phyloP scores from a whole-genome alignment of 192 early-diverging fungal species.

The Kappamyces sp. region DNA sequence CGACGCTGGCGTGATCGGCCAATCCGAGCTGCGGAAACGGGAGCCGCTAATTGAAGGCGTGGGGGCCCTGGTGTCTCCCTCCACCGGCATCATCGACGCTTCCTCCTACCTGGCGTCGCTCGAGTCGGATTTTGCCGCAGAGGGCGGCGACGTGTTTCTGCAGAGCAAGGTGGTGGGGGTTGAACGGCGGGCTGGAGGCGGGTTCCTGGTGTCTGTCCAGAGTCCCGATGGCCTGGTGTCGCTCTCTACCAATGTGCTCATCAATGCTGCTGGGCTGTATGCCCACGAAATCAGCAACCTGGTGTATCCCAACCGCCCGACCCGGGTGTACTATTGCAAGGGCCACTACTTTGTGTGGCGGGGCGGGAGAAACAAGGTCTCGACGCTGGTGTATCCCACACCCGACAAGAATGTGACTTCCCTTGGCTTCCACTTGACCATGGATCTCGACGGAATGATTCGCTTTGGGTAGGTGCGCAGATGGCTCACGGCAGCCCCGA shows the following conservation, averaged over 20 bases:
- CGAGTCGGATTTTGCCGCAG: conserved; percentile 20
- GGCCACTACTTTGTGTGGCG: conserved; percentile 63
- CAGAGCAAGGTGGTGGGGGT: conserved; percentile 13
- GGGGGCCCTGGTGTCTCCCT: conserved; percentile 55
- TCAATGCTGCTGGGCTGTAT: conserved; percentile 75
- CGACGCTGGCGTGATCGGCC: conserved; percentile 42
- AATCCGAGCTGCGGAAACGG: conserved; percentile 3
- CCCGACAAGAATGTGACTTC: conserved; percentile 65
- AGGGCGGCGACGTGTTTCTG: conserved; percentile 14
- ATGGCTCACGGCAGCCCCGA: conserved; percentile 40
- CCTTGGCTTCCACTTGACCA: conserved; percentile 71
- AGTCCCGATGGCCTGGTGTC: too few species aligned
- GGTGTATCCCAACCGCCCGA: conserved; percentile 16
- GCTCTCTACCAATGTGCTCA: conserved; percentile 30
- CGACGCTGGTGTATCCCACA: conserved; percentile 72
- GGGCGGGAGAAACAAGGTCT: conserved; percentile 31
- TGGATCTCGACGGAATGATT: conserved; percentile 69
- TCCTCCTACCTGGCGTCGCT: conserved; percentile 64
- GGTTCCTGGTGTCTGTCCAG: not conserved
- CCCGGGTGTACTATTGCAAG: conserved; percentile 63
- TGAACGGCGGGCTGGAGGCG: not conserved
- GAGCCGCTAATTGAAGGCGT: conserved; percentile 60
- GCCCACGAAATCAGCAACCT: conserved; percentile 56
- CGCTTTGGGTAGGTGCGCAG: conserved; percentile 52
- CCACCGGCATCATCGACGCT: conserved; percentile 80